Percentiles rank a stretch among this genome's conserved stretches.
These are phyloP conservation scores for Blastomyces parvus DNA, from an alignment of 2,329 filamentous ascomycete species.

Conservation along the genomic window DNA sequence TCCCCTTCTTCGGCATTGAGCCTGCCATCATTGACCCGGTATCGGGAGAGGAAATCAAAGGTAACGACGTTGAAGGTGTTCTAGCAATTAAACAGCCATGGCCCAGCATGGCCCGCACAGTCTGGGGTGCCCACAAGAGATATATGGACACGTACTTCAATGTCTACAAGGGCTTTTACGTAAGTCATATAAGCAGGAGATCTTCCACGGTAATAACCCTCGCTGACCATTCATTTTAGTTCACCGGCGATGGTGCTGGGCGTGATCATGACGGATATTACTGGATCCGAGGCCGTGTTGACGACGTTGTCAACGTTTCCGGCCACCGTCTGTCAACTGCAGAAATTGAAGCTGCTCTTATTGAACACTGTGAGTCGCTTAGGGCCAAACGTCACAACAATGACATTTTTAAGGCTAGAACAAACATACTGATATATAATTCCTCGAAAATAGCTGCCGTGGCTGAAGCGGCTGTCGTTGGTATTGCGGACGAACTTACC, in stretches of 20 bases:
- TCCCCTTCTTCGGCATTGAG: constrained; percentile 98
- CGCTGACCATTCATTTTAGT: constrained; percentile 26
- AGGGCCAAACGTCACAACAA: neutral
- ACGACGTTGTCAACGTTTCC: constrained; percentile 96
- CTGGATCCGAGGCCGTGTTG: constrained; percentile 97
- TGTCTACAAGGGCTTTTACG: constrained; percentile 96
- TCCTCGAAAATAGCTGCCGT: constrained; percentile 48
- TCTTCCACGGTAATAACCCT: neutral
- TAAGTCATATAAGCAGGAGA: constrained; percentile 42
- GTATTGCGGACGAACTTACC: constrained; percentile 84
- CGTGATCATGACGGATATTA: constrained; percentile 98
- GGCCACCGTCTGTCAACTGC: constrained; percentile 94
- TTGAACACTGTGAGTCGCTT: constrained; percentile 61
- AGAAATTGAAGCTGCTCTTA: constrained; percentile 92
- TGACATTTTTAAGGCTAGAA: neutral
- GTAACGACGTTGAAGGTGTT: constrained; percentile 95
- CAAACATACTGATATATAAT: constrained; percentile 16
- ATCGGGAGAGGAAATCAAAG: constrained; percentile 82
- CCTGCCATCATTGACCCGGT: constrained; percentile 96
- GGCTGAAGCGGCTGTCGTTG: constrained; percentile 91
- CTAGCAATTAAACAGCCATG: constrained; percentile 95
- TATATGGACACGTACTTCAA: constrained; percentile 99
- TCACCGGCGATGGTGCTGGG: constrained; percentile 69
- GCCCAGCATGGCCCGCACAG: constrained; percentile 97
- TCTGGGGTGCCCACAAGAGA: constrained; percentile 94